Conservation (phyloP, 2,329 filamentous ascomycete species). For the Penicillium glabrum region DNA sequence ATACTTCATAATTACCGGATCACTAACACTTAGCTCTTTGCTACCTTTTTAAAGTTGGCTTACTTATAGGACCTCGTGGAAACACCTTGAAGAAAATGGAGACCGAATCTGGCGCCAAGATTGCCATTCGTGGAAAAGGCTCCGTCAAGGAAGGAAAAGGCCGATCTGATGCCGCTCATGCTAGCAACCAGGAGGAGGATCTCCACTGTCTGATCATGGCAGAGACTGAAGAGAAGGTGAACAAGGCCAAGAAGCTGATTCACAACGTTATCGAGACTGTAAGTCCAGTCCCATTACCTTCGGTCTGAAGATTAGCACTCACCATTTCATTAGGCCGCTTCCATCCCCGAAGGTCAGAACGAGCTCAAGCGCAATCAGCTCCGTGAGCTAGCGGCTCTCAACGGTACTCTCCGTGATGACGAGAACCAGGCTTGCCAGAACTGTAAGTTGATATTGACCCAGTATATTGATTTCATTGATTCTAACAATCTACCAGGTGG, state of each 20-base stretch:
- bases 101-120: slow-evolving; percentile 93
- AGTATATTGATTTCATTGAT: background rate
- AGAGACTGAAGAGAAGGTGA: slow-evolving; percentile 98
- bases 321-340: slow-evolving; percentile 71
- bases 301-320: slow-evolving; percentile 18
- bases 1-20: slow-evolving; percentile 42
- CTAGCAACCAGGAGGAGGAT: slow-evolving; percentile 99
- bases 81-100: slow-evolving; percentile 99
- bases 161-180: slow-evolving; percentile 96
- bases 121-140: slow-evolving; percentile 98
- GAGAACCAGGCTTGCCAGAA: slow-evolving; percentile 99
- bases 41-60: slow-evolving; percentile 84
- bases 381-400: slow-evolving; percentile 93
- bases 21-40: slow-evolving; percentile 89
- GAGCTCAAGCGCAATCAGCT: slow-evolving; percentile 98
- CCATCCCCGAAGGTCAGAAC: slow-evolving; percentile 97
- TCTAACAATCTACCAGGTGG: slow-evolving; percentile 56
- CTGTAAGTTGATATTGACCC: slow-evolving; percentile 53
- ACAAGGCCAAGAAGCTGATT: slow-evolving; percentile 97
- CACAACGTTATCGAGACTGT: slow-evolving; percentile 99
- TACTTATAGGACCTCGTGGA: slow-evolving; percentile 99
- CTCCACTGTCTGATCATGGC: slow-evolving; percentile 99
- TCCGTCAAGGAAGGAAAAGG: slow-evolving; percentile 99
- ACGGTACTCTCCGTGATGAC: slow-evolving; percentile 97
- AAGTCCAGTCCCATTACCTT: slow-evolving; percentile 43